Evolutionary conservation across 371 early-diverging fungal genomes (phyloP), one percentile per base, ranked within the genome.

Genomic region (Coemansia sp.): DNA sequence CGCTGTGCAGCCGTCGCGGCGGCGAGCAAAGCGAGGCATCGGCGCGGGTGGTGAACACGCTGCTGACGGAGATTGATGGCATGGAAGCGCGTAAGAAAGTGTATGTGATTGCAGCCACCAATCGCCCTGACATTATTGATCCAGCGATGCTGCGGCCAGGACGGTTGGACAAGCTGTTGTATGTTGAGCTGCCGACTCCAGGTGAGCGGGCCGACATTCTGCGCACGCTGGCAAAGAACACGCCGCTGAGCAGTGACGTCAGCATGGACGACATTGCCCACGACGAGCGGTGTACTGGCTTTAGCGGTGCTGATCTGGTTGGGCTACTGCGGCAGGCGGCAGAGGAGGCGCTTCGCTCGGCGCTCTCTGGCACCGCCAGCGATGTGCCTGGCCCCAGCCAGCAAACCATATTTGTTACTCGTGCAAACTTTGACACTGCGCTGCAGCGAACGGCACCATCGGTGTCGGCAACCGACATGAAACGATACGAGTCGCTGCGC

Each of bases 51-150:
- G 99, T 99, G 48, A 99, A 99, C 82, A 97, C 99, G 11, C 84
- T 99, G 23, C 83, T 99, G 54, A 98, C 99, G 3, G 97, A 99
- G 78, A 81, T 99, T 78, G 99, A 99, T 84, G 99, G 99, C 54
- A 88, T 99, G 82, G 87, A 95, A 69, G 89, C 89, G 44, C 90
- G 97, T 44, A 87, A 91, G 26, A 88, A 89, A 47, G 97, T 99
- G 0, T 98, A 91, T 85, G 91, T 99, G 18, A 96, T 99, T 73
- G 99, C 98, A 0, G 99, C 99, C 3, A 99, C 99, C n/a, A 99
- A 99, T 77, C 87, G 99, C 52, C 97, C 99, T 51, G 94, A 99
- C 77, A 94, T 97, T 83, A 95, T 99, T 65, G 99, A 99, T 71
- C 92, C 95, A 5, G 99, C 99, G 21, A 88, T 99, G 86, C 84